These are phyloP conservation scores for Loxodes magnus DNA, from an alignment of 73 alveolate species.

Conservation along the genomic window DNA sequence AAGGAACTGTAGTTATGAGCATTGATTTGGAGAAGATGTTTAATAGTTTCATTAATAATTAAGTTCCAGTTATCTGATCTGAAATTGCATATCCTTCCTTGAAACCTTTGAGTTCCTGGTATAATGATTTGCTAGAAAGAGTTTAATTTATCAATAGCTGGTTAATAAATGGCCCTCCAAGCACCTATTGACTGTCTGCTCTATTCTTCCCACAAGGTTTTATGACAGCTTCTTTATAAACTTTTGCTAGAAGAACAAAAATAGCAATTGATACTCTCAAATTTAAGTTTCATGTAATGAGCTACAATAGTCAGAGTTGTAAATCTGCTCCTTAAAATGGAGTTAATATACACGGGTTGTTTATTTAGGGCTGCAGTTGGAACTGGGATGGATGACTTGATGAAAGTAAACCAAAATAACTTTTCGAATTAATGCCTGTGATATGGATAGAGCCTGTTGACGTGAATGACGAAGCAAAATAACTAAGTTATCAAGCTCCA, in stretches of 20 bases:
- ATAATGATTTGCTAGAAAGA: conserved; percentile 79
- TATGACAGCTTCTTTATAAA: conserved; percentile 94
- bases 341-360: conserved; percentile 97
- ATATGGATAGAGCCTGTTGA: conserved; percentile 61
- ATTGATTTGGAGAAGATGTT: conserved; percentile 81
- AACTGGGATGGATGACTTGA: conserved; percentile 62
- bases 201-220: conserved; percentile 99
- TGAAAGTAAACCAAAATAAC: conserved; percentile 81
- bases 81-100: conserved; percentile 89
- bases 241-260: conserved; percentile 91
- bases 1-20: conserved; percentile 95
- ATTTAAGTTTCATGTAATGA: conserved; percentile 72
- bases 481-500: conserved; percentile 78
- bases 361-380: conserved; percentile 98
- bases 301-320: conserved; percentile 42
- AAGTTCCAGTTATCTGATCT: conserved; percentile 81
- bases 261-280: conserved; percentile 89
- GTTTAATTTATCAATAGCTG: conserved; percentile 87
- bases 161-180: conserved; percentile 93
- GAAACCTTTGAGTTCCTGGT: conserved; percentile 97
- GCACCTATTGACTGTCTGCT: conserved; percentile 94
- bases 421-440: conserved; percentile 94
- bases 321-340: conserved; percentile 85
- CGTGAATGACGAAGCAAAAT: conserved; percentile 19
- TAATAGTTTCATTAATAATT: conserved; percentile 70